A percentile compares a stretch with the other conserved stretches of the same genome.
These are phyloP conservation scores for Tagetes erecta DNA, from an alignment of 129 eudicot species.

Conservation along the genomic window DNA sequence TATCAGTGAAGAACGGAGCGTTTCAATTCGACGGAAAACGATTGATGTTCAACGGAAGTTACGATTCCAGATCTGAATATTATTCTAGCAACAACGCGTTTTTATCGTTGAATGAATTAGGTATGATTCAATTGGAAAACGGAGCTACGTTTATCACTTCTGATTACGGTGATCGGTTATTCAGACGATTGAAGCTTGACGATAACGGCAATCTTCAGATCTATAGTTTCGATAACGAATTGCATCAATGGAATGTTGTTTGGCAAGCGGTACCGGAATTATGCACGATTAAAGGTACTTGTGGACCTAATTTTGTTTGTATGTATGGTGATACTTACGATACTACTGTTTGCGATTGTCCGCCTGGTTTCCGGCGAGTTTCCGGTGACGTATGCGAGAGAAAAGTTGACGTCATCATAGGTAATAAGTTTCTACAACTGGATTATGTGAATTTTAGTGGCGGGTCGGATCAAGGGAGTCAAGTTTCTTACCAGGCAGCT, in stretches of 20 bases:
- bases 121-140: conserved; percentile 34
- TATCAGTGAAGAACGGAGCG: conserved; percentile 42
- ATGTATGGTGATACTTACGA: conserved; percentile 46
- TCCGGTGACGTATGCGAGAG: background rate
- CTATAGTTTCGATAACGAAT: conserved; percentile 45
- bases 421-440: conserved; percentile 54
- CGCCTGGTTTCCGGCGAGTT: conserved; percentile 54
- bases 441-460: conserved; percentile 75
- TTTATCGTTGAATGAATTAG: conserved; percentile 30
- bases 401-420: conserved; percentile 15
- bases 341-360: conserved; percentile 62
- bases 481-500: background rate
- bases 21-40: conserved; percentile 41
- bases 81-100: conserved; percentile 30
- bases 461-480: conserved; percentile 37
- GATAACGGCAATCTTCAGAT: conserved; percentile 64
- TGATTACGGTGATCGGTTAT: conserved; percentile 46
- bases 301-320: conserved; percentile 67
- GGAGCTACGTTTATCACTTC: conserved; percentile 39
- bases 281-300: conserved; percentile 57
- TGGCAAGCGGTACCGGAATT: conserved; percentile 69
- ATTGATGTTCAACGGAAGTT: conserved; percentile 32
- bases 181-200: conserved; percentile 61
- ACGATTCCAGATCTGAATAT: conserved; percentile 32
- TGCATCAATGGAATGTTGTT: conserved; percentile 51